Base-by-base conservation (phyloP, 2,329 filamentous ascomycete genomes). In the Claviceps maximensis region DNA sequence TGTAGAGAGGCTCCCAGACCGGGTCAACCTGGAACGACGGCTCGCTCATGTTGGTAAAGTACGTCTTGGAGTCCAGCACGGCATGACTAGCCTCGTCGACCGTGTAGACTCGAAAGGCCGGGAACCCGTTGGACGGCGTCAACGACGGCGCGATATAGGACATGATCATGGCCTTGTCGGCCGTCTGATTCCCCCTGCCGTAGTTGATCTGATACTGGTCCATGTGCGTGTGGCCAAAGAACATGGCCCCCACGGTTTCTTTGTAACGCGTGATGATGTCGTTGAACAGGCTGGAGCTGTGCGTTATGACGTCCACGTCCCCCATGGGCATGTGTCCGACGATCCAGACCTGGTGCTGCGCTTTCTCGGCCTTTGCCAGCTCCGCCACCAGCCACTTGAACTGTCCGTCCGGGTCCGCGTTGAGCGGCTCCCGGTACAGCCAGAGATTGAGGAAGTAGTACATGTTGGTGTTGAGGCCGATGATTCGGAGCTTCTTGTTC, bases 191-290 rank as follows among this genome's bases (percentile, higher is more conserved):
- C 59, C 77, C 75, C 62, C 76, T 60, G n/a, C 65, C 61, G 63
- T 82, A 81, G 21, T 71, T 72, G 49, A 82, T 65, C 59, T 80
- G 68, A 56, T 80, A 79, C 52, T 78, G 71, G 58, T 80, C 77
- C 51, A 69, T 65, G 63, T 80, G 78, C 0, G 77, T 80, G 61
- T 81, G 77, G 6, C 72, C 77, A 56, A 74, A 80, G 65, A 80
- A 80, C 57, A 79, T 67, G 40, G 69, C 76, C 5, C 74, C 71
- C 15, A 80, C 74, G 9, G 76, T 79, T n/a, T 67, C 66, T 17
- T 71, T 67, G 62, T 77, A 81, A 40, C 77, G 73, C 45, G 73
- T 69, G 9, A 78, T 63, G 46, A 80, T 72, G 58, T 74, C 71
- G 29, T 79, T 72, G 25, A 79, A 67, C 58, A 75, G 73, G 59